phyloP scores from a whole-genome alignment of 495 filamentous ascomycete genomes.

The Aspergillus ellipticus region DNA sequence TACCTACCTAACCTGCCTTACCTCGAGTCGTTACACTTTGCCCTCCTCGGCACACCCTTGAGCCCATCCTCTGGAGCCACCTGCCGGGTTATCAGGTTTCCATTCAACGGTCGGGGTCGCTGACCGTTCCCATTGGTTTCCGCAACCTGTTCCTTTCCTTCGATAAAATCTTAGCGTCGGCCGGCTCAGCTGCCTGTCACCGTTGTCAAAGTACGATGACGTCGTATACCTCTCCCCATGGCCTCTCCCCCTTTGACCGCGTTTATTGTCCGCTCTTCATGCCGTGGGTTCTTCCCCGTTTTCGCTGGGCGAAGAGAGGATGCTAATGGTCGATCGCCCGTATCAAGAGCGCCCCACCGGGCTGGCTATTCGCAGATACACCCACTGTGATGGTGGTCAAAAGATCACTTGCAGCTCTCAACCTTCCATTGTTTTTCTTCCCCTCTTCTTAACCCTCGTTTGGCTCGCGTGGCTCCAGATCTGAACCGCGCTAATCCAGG shows the following conservation, averaged over 20 bases:
- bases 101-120: neutral
- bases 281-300: neutral
- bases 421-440: conserved; percentile 18
- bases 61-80: neutral
- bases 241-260: neutral
- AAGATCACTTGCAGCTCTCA: conserved; percentile 22
- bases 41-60: neutral
- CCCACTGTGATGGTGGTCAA: conserved; percentile 14
- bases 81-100: neutral
- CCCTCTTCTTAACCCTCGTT: conserved; percentile 15
- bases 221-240: conserved; percentile 12
- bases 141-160: neutral
- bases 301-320: conserved; percentile 1
- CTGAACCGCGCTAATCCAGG: conserved; percentile 20
- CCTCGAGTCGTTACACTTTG: neutral
- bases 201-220: conserved; percentile 26
- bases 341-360: conserved; percentile 7
- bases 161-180: neutral
- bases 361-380: neutral
- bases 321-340: conserved; percentile 4
- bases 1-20: neutral
- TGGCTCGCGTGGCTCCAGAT: conserved; percentile 25
- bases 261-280: neutral
- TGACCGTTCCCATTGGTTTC: neutral
- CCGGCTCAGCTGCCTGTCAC: conserved; percentile 12